Conservation (phyloP, 192 early-diverging fungal species). For the Umbelopsis sp. region DNA sequence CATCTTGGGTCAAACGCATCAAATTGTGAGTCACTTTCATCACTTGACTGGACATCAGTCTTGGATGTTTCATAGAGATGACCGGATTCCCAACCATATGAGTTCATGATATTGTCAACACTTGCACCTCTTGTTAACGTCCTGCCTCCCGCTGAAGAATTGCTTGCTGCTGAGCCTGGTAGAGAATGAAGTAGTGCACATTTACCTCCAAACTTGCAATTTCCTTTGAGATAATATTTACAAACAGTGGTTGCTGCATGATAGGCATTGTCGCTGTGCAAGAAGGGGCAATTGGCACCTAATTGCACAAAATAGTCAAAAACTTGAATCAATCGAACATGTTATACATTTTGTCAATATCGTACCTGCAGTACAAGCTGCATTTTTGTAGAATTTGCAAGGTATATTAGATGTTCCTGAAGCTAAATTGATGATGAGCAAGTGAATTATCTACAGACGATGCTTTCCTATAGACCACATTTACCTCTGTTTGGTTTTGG, state of each 20-base stretch:
- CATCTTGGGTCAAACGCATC: too few relatives aligned
- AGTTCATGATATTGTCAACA: neutral
- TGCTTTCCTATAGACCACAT: neutral
- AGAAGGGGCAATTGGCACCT: conserved; percentile 70
- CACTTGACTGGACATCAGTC: neutral
- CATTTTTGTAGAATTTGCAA: conserved; percentile 80
- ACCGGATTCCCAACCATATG: neutral
- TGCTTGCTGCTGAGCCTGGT: neutral
- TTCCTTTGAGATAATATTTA: conserved; percentile 79
- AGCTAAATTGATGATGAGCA: neutral
- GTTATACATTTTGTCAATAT: too few relatives aligned
- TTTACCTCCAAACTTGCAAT: conserved; percentile 77
- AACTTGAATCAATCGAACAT: too few relatives aligned
- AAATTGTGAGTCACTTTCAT: neutral
- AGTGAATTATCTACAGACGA: neutral
- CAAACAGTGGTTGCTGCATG: conserved; percentile 62
- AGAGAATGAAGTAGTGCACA: conserved; percentile 61
- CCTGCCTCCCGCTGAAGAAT: neutral
- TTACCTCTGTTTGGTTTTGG: conserved; percentile 1
- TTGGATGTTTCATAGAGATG: neutral
- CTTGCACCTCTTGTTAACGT: neutral
- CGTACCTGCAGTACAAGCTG: conserved; percentile 68
- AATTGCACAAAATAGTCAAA: neutral
- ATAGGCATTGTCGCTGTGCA: conserved; percentile 63
- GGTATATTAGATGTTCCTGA: conserved; percentile 58